Conservation (phyloP, 148 eudicot species). For the Camellia sinensis region DNA sequence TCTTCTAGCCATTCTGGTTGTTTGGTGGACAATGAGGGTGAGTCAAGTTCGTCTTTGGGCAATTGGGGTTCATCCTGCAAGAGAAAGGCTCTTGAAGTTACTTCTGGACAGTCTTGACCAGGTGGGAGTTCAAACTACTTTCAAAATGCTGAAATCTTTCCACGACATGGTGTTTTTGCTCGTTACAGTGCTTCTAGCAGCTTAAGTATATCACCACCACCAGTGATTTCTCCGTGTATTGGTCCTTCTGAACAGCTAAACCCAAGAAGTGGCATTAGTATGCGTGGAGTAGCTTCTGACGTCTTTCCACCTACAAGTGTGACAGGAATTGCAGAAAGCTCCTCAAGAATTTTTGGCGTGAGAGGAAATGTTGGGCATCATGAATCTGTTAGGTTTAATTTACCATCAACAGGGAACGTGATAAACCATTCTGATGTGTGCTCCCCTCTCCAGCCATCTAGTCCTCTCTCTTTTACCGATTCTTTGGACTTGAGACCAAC, state of each 20-base stretch:
- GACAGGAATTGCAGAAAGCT: constrained; percentile 39
- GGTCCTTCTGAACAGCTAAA: constrained; percentile 44
- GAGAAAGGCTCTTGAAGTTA: constrained; percentile 69
- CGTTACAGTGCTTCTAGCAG: constrained; percentile 32
- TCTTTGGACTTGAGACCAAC: constrained; percentile 44
- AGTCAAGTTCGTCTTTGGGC: constrained; percentile 53
- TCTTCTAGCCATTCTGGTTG: constrained; percentile 51
- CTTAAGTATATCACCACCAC: constrained; percentile 33
- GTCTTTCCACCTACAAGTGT: constrained; percentile 32
- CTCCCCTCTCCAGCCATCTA: constrained; percentile 33
- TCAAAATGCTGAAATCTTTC: constrained; percentile 35
- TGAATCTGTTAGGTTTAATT: constrained; percentile 35
- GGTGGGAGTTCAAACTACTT: constrained; percentile 44
- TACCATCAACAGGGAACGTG: constrained; percentile 26
- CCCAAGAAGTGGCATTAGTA: constrained; percentile 48
- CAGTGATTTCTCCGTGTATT: constrained; percentile 25
- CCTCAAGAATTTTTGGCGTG: constrained; percentile 37
- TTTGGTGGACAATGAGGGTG: constrained; percentile 37
- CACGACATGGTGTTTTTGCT: constrained; percentile 34
- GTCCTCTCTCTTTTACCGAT: constrained; percentile 38
- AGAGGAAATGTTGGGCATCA: constrained; percentile 39
- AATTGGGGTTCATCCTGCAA: constrained; percentile 66
- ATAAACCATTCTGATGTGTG: constrained; percentile 33
- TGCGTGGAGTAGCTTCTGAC: constrained; percentile 34
- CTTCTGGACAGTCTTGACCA: constrained; percentile 47